Conservation (phyloP, 2,329 filamentous ascomycete genomes). For the Pseudogymnoascus sp. region DNA sequence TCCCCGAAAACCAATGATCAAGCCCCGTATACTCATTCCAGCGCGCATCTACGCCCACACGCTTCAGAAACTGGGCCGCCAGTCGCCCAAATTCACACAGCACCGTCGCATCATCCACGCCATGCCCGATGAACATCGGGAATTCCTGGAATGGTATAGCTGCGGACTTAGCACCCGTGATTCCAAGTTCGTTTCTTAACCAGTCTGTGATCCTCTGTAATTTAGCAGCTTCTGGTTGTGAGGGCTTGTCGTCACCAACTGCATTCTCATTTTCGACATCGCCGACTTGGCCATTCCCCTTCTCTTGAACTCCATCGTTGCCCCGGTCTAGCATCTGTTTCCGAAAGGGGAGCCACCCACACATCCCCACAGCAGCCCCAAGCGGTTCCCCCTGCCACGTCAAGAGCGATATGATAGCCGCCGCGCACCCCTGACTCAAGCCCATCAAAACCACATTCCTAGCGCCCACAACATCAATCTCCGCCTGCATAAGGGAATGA, state of each 20-base stretch:
- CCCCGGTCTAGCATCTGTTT: constrained; percentile 26
- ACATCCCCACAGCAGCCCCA: constrained; percentile 39
- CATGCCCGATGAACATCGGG: constrained; percentile 43
- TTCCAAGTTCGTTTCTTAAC: background rate
- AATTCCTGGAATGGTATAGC: constrained; percentile 22
- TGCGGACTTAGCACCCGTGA: background rate
- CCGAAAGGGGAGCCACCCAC: constrained; percentile 42
- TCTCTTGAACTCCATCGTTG: constrained; percentile 6
- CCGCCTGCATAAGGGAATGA: constrained; percentile 33
- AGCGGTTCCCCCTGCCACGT: constrained; percentile 38
- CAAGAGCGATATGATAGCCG: constrained; percentile 38
- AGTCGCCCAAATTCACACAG: constrained; percentile 32
- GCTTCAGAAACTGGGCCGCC: constrained; percentile 31
- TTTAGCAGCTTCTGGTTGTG: background rate
- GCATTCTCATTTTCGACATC: constrained; percentile 15
- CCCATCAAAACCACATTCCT: constrained; percentile 43
- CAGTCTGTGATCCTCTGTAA: background rate
- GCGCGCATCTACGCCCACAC: constrained; percentile 32
- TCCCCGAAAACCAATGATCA: constrained; percentile 41
- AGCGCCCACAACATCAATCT: constrained; percentile 35
- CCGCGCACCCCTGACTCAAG: constrained; percentile 50
- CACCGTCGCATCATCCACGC: constrained; percentile 39
- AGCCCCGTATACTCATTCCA: constrained; percentile 38
- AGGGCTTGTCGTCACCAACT: background rate
- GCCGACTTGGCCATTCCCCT: constrained; percentile 17